Conservation (phyloP, 2,329 filamentous ascomycete genomes). For the Venturia pyrina region DNA sequence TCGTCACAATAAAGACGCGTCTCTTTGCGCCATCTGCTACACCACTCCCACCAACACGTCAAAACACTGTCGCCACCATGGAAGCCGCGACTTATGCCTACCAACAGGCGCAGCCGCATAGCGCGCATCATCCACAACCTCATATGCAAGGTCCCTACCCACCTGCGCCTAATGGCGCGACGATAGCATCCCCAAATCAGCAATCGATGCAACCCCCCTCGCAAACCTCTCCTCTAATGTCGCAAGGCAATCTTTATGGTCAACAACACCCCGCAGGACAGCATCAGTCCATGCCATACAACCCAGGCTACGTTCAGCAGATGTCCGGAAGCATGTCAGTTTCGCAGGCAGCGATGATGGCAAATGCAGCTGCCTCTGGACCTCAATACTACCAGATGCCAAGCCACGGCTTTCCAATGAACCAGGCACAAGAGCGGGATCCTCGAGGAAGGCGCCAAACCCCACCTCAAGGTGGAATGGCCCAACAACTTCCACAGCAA, state of each 20-base stretch:
- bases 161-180: slow-evolving; percentile 25
- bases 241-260: slow-evolving; percentile 52
- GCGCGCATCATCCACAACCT: slow-evolving; percentile 32
- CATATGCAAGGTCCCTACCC: slow-evolving; percentile 29
- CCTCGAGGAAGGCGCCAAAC: slow-evolving; percentile 9
- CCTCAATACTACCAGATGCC: slow-evolving; percentile 59
- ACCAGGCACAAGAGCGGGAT: slow-evolving; percentile 22
- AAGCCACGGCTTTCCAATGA: slow-evolving; percentile 47
- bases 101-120: slow-evolving; percentile 32
- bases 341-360: slow-evolving; percentile 87
- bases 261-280: slow-evolving; percentile 53
- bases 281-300: slow-evolving; percentile 69
- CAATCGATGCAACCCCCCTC: slow-evolving; percentile 53
- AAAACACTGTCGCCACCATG: slow-evolving; percentile 24
- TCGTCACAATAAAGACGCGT: slow-evolving; percentile 8
- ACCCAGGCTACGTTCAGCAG: slow-evolving; percentile 61
- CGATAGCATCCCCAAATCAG: slow-evolving; percentile 61
- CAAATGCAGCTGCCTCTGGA: slow-evolving; percentile 82
- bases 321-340: slow-evolving; percentile 76
- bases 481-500: slow-evolving; percentile 19
- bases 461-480: slow-evolving; percentile 9
- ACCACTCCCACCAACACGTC: not conserved
- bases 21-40: not conserved
- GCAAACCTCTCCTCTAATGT: slow-evolving; percentile 71
- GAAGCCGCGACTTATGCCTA: slow-evolving; percentile 36